Evolutionary conservation across 2,329 filamentous ascomycete species (phyloP), one percentile per base, ranked within the genome.

Genomic region (Fusarium goolgardi): DNA sequence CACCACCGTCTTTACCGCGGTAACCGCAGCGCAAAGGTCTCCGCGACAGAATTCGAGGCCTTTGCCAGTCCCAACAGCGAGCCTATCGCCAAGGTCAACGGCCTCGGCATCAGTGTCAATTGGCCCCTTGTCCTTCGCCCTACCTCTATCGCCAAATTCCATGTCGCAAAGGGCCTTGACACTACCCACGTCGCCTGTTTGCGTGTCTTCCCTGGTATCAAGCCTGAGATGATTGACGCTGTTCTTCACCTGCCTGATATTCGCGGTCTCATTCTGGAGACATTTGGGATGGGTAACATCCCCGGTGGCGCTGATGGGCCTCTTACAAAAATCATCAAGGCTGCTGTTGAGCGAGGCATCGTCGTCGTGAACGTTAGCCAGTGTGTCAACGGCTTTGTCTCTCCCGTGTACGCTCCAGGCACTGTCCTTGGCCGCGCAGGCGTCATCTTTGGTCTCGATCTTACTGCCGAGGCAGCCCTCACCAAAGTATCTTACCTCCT

Each of bases 351-450:
- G 75, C 87, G 93, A 60, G 94, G 93, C 37, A 90, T 96, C 68
- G 88, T 96, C 60, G 90, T 97, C 62, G 92, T 97, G 70, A 97
- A 96, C 76, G 90, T 97, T 63, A 96, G 92, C 51, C 94, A 97
- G 81, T 97, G 94, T 83, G 86, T 90, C 71, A 90, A 86, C 63
- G 91, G 91, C 43, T 91, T 91, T 73, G 91, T 93, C 21, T 92
- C 88, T 51, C 90, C 91, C 5, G 84, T 93, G n/a, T 94, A 93
- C 79, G 91, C 91, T 2, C 88, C 91, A 0, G 91, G 89, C 11
- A 92, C 92, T 70, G 89, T 91, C 40, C 86, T 97, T 20, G 93
- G 92, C 39, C 86, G 90, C 55, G 92, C 92, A 4, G 94, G 94
- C 34, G 93, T 97, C 49, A 92, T 97, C 32, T 94, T 96, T 69